phyloP scores from a whole-genome alignment of 306 rosid genomes.

The Vigna unguiculata region DNA sequence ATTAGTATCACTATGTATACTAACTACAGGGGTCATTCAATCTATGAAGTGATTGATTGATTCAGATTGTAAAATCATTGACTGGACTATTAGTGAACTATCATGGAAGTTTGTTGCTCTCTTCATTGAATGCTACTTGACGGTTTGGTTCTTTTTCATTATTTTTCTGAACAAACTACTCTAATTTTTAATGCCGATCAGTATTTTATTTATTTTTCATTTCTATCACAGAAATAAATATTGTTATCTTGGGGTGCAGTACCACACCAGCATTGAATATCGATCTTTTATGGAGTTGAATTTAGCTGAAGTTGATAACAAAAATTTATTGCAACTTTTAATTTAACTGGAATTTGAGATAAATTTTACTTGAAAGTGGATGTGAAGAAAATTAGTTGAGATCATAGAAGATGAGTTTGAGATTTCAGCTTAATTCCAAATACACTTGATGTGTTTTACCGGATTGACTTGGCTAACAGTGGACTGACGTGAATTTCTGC shows the following conservation, averaged over 20 bases:
- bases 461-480: neutral
- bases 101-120: constrained; percentile 48
- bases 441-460: neutral
- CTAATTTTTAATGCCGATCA: constrained; percentile 13
- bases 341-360: too few relatives aligned
- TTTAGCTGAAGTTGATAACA: too few relatives aligned
- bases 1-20: constrained; percentile 52
- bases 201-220: neutral
- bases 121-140: constrained; percentile 43
- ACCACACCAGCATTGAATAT: neutral
- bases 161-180: constrained; percentile 28
- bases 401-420: too few relatives aligned
- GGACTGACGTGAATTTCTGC: constrained; percentile 1
- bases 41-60: constrained; percentile 60
- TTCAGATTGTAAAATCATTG: constrained; percentile 66
- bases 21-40: constrained; percentile 62
- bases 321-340: too few relatives aligned
- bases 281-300: neutral
- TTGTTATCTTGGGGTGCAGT: constrained; percentile 7
- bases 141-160: constrained; percentile 37
- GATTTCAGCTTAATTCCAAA: too few relatives aligned
- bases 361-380: too few relatives aligned
- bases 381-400: too few relatives aligned
- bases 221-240: neutral
- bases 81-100: constrained; percentile 44